phyloP scores from a whole-genome alignment of 306 rosid genomes.

The Trifolium fragiferum region DNA sequence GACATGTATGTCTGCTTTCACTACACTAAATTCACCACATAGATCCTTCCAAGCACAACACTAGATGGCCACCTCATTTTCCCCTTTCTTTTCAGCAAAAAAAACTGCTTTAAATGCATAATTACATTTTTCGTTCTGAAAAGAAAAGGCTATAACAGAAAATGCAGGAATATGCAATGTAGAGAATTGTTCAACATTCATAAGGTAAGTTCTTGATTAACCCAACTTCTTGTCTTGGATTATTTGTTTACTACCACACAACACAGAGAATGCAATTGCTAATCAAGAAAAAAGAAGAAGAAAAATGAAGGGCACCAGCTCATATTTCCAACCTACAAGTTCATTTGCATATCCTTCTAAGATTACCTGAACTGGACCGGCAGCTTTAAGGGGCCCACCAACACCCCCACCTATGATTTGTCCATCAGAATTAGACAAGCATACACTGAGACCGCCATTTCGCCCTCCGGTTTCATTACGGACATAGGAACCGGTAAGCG shows the following conservation, averaged over 20 bases:
- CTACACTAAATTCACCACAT: neutral
- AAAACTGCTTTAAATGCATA: neutral
- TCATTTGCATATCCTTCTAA: constrained; percentile 17
- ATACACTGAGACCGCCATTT: constrained; percentile 86
- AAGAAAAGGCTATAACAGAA: constrained; percentile 37
- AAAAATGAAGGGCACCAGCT: constrained; percentile 12
- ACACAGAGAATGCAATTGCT: neutral
- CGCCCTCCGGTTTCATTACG: constrained; percentile 76
- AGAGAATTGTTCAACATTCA: constrained; percentile 11
- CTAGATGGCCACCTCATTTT: constrained; percentile 5
- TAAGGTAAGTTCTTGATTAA: constrained; percentile 4
- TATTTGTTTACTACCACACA: constrained; percentile 22
- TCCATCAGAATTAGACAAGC: constrained; percentile 82
- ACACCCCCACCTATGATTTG: constrained; percentile 96
- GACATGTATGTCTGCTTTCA: constrained; percentile 5
- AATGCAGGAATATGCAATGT: constrained; percentile 17
- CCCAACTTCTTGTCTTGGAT: constrained; percentile 21
- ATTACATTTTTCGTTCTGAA: constrained; percentile 26
- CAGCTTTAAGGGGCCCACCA: constrained; percentile 91
- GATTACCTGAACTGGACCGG: constrained; percentile 97
- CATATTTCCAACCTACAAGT: constrained; percentile 31
- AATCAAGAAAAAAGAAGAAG: constrained; percentile 5
- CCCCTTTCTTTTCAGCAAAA: neutral
- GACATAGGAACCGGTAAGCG: constrained; percentile 87
- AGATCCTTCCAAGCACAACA: constrained; percentile 7